A percentile compares a stretch with the other conserved stretches of the same genome.
These are phyloP conservation scores for Xerocomus spinulosus DNA, from an alignment of 768 basidiomycete genomes.

Conservation along the genomic window DNA sequence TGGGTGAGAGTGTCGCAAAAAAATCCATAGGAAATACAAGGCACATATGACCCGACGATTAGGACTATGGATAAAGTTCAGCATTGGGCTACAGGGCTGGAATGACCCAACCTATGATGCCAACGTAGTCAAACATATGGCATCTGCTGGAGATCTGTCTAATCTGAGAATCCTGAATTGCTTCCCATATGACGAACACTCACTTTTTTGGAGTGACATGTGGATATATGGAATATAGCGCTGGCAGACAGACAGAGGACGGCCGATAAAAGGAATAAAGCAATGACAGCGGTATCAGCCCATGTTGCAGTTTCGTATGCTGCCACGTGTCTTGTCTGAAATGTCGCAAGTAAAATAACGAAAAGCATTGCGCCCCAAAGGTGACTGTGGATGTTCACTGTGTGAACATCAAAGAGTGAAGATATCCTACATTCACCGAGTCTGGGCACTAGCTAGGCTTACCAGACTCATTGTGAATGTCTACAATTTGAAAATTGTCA, in stretches of 20 bases:
- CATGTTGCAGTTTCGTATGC: slow-evolving; percentile 53
- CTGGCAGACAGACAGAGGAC: slow-evolving; percentile 70
- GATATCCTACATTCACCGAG: slow-evolving; percentile 2
- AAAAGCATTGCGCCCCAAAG: slow-evolving; percentile 66
- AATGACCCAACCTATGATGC: slow-evolving; percentile 57
- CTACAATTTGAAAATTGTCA: slow-evolving; percentile 34
- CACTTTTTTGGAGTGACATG: slow-evolving; percentile 70
- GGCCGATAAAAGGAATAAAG: slow-evolving; percentile 65
- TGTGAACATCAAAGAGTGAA: slow-evolving; percentile 11
- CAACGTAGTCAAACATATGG: slow-evolving; percentile 71
- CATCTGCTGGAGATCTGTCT: slow-evolving; percentile 54
- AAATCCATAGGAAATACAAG: slow-evolving; percentile 75
- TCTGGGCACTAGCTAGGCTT: slow-evolving; percentile 9
- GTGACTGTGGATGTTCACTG: slow-evolving; percentile 87
- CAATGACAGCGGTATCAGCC: slow-evolving; percentile 56
- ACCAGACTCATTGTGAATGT: slow-evolving; percentile 79
- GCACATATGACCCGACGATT: slow-evolving; percentile 75
- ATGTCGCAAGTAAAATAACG: slow-evolving; percentile 48
- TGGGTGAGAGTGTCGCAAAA: slow-evolving; percentile 57
- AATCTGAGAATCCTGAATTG: neutral
- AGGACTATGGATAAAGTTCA: slow-evolving; percentile 38
- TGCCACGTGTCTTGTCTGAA: slow-evolving; percentile 47
- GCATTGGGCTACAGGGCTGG: neutral
- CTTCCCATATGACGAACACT: slow-evolving; percentile 12
- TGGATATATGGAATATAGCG: slow-evolving; percentile 67